A percentile compares a stretch with the other conserved stretches of the same genome.
phyloP scores from a whole-genome alignment of 2,329 filamentous ascomycete species.

The Amesomyces nigricolor region DNA sequence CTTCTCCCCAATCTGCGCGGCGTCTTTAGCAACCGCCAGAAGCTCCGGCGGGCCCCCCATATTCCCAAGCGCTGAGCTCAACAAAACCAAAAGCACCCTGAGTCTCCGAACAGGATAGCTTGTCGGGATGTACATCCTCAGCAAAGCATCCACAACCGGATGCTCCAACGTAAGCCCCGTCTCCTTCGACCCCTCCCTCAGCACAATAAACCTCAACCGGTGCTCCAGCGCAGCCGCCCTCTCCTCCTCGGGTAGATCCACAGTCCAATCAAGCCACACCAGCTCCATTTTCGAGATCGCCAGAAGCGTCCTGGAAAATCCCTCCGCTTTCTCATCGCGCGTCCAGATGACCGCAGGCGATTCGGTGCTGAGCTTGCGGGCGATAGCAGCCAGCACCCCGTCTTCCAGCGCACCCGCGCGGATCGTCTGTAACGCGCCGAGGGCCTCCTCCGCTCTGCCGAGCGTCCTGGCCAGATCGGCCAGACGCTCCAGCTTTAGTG shows the following conservation, averaged over 20 bases:
- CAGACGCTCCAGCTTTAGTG: conserved; percentile 61
- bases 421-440: conserved; percentile 54
- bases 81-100: conserved; percentile 45
- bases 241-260: conserved; percentile 45
- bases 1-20: conserved; percentile 33
- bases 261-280: conserved; percentile 52
- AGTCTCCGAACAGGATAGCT: conserved; percentile 49
- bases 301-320: conserved; percentile 54
- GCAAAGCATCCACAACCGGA: conserved; percentile 41
- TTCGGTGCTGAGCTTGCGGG: conserved; percentile 41
- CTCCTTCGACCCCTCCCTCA: conserved; percentile 31
- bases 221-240: conserved; percentile 57
- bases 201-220: conserved; percentile 46
- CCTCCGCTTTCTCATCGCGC: conserved; percentile 42
- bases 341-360: conserved; percentile 51
- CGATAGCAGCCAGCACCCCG: conserved; percentile 51
- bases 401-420: conserved; percentile 56
- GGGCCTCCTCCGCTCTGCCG: conserved; percentile 51
- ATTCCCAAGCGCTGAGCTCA: conserved; percentile 44
- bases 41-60: conserved; percentile 37
- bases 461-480: conserved; percentile 53
- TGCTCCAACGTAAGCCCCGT: conserved; percentile 40
- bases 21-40: conserved; percentile 35
- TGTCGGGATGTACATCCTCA: conserved; percentile 46
- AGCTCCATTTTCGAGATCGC: conserved; percentile 55